These are phyloP conservation scores for Termitomyces sp. DNA, from an alignment of 768 basidiomycete genomes.

Conservation along the genomic window DNA sequence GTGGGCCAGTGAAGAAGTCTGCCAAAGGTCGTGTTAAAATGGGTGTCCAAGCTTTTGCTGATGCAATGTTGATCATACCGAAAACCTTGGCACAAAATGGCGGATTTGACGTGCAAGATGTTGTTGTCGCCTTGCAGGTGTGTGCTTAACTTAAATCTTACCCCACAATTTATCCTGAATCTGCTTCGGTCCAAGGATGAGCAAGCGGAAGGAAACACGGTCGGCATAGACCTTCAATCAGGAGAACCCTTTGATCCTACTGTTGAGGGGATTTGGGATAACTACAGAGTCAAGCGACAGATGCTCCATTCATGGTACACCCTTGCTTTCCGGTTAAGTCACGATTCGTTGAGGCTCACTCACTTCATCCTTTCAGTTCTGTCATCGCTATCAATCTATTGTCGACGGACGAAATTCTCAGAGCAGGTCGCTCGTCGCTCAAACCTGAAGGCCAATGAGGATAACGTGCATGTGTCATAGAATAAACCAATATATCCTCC, in stretches of 20 bases:
- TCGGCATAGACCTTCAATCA: conserved; percentile 88
- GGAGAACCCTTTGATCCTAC: conserved; percentile 97
- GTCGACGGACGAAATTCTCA: conserved; percentile 93
- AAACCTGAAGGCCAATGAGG: conserved; percentile 69
- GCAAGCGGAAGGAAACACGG: conserved; percentile 87
- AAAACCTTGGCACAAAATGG: conserved; percentile 96
- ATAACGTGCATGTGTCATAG: background rate
- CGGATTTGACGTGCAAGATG: conserved; percentile 96
- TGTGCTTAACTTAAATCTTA: conserved; percentile 1
- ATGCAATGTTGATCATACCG: conserved; percentile 90
- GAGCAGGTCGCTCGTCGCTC: conserved; percentile 83
- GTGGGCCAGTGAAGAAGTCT: conserved; percentile 71
- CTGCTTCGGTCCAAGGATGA: conserved; percentile 59
- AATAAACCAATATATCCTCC: background rate
- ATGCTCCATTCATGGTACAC: conserved; percentile 95
- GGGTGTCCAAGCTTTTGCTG: conserved; percentile 96
- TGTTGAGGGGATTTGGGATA: conserved; percentile 97
- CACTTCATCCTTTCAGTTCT: conserved; percentile 47
- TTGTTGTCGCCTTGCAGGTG: conserved; percentile 87
- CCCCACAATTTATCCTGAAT: background rate
- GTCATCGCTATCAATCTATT: conserved; percentile 94
- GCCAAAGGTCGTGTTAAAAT: conserved; percentile 96
- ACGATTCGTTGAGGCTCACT: conserved; percentile 22
- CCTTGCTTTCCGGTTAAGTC: conserved; percentile 4
- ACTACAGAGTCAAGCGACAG: conserved; percentile 97